These are phyloP conservation scores for Aspergillus alliaceus DNA, from an alignment of 2,329 filamentous ascomycete species.

Conservation along the genomic window DNA sequence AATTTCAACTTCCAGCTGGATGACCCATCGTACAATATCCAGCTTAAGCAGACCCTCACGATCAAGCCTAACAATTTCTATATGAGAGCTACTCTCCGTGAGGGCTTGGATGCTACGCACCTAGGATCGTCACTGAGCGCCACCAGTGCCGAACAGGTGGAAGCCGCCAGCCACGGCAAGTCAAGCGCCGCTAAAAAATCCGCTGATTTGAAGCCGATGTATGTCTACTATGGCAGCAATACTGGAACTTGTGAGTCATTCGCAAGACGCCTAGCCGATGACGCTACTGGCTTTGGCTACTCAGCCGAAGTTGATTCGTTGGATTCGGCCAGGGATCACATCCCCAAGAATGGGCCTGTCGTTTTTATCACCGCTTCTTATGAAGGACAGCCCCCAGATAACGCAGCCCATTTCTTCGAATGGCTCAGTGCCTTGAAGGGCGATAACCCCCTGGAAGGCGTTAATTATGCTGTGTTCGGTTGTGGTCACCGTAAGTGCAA, in stretches of 20 bases:
- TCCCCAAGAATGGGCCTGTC: slow-evolving; percentile 62
- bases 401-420: slow-evolving; percentile 67
- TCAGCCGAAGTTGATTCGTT: slow-evolving; percentile 56
- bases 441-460: slow-evolving; percentile 51
- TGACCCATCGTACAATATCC: slow-evolving; percentile 52
- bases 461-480: slow-evolving; percentile 69
- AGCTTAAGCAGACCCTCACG: slow-evolving; percentile 40
- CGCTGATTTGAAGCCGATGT: slow-evolving; percentile 49
- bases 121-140: slow-evolving; percentile 40
- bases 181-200: slow-evolving; percentile 19
- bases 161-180: slow-evolving; percentile 13
- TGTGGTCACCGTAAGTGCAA: slow-evolving; percentile 55
- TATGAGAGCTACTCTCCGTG: slow-evolving; percentile 59
- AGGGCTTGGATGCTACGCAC: slow-evolving; percentile 46
- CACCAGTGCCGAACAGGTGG: slow-evolving; percentile 9
- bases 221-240: slow-evolving; percentile 73
- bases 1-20: slow-evolving; percentile 68
- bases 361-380: slow-evolving; percentile 71
- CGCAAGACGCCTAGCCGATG: slow-evolving; percentile 61
- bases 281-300: slow-evolving; percentile 62
- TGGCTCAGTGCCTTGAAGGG: slow-evolving; percentile 62
- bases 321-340: slow-evolving; percentile 60
- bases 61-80: slow-evolving; percentile 57
- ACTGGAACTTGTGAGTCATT: slow-evolving; percentile 73
- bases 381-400: slow-evolving; percentile 72